Evolutionary conservation across 1,284 basidiomycete genomes (phyloP).

Genomic region (Trichosporon asahii): DNA sequence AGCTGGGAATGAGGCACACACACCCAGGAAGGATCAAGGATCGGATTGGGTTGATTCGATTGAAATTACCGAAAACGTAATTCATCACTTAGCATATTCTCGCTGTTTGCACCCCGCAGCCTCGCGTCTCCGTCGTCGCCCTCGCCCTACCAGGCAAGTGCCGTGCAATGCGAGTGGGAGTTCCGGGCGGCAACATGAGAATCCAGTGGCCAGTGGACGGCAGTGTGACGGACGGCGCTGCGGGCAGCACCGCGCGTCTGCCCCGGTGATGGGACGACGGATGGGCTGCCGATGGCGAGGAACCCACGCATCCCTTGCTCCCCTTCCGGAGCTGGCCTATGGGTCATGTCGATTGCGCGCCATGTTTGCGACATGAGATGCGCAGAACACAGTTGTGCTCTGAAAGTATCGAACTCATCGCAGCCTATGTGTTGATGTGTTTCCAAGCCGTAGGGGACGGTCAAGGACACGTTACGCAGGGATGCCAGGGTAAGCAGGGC

Average conservation of each 20-base stretch:
- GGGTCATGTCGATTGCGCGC: neutral
- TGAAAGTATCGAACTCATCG: neutral
- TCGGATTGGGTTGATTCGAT: conserved; percentile 3
- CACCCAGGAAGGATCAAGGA: neutral
- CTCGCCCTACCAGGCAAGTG: neutral
- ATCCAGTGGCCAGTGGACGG: neutral
- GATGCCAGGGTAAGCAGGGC: neutral
- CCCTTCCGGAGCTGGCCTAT: neutral
- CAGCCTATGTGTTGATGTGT: neutral
- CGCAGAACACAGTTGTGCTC: neutral
- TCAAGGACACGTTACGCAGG: neutral
- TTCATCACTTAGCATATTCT: neutral
- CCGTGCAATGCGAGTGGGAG: neutral
- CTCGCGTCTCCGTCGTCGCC: neutral
- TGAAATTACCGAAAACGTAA: conserved; percentile 9
- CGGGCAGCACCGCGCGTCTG: neutral
- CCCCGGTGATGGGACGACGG: neutral
- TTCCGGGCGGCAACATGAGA: neutral
- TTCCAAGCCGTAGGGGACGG: neutral
- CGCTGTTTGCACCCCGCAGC: neutral
- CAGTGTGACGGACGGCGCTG: neutral
- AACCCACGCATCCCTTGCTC: neutral
- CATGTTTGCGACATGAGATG: neutral
- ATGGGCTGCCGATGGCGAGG: neutral
- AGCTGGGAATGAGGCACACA: neutral